Conservation (phyloP, 306 rosid species). For the Erythrophleum fordii region DNA sequence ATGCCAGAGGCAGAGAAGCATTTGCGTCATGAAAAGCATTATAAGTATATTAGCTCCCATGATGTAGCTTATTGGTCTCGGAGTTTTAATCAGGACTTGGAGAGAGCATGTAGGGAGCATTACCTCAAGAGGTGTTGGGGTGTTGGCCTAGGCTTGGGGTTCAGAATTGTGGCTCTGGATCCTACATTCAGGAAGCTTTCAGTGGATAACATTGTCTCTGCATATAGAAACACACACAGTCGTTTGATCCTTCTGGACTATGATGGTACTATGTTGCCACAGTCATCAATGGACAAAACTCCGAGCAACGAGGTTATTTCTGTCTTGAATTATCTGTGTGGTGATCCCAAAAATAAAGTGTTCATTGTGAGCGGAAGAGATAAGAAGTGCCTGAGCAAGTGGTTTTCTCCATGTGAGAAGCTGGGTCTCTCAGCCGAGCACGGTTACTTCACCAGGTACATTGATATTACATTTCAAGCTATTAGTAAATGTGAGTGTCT, state of each 20-base stretch:
- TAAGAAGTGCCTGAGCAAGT: constrained; percentile 9
- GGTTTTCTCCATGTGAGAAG: constrained; percentile 31
- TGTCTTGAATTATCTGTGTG: constrained; percentile 10
- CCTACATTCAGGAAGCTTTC: constrained; percentile 27
- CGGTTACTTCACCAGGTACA: constrained; percentile 27
- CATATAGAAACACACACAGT: background rate
- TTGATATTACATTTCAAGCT: background rate
- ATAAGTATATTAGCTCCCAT: constrained; percentile 67
- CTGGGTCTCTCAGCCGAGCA: constrained; percentile 26
- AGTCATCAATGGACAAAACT: constrained; percentile 1
- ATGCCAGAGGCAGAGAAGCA: constrained; percentile 67
- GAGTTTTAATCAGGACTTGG: constrained; percentile 72
- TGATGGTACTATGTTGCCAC: constrained; percentile 31
- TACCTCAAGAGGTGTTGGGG: constrained; percentile 27
- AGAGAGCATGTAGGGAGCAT: constrained; percentile 41
- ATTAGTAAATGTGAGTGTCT: background rate
- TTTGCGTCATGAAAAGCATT: constrained; percentile 72
- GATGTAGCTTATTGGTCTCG: constrained; percentile 72
- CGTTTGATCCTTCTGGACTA: constrained; percentile 27
- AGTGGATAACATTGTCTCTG: constrained; percentile 3
- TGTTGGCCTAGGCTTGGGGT: constrained; percentile 21
- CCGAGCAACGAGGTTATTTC: constrained; percentile 19
- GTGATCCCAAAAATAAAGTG: constrained; percentile 16
- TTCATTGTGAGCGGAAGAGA: constrained; percentile 33
- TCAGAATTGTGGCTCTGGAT: constrained; percentile 21